Conservation (phyloP, 2,329 filamentous ascomycete species). For the Pseudocercospora fuligena region DNA sequence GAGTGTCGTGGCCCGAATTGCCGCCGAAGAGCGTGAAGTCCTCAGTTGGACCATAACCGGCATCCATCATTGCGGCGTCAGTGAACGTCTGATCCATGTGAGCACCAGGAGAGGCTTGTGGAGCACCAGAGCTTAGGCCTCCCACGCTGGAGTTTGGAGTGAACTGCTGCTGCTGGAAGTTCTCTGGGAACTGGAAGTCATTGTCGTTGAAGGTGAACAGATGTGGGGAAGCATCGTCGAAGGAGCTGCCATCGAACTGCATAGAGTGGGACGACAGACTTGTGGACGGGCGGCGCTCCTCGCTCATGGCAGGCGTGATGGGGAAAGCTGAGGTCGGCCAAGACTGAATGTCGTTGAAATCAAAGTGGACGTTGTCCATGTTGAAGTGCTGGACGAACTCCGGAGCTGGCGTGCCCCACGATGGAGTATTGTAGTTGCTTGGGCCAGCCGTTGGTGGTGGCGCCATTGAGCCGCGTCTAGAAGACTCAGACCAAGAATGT, state of each 20-base stretch:
- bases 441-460: constrained; percentile 39
- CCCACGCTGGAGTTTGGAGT: constrained; percentile 34
- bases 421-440: constrained; percentile 38
- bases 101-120: constrained; percentile 71
- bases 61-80: constrained; percentile 65
- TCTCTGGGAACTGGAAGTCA: constrained; percentile 58
- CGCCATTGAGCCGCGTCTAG: constrained; percentile 39
- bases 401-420: constrained; percentile 36
- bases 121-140: constrained; percentile 31
- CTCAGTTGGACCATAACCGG: constrained; percentile 35
- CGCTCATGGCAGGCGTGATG: constrained; percentile 42
- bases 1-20: constrained; percentile 22
- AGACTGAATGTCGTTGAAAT: constrained; percentile 40
- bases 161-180: constrained; percentile 41
- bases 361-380: constrained; percentile 38
- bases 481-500: constrained; percentile 40
- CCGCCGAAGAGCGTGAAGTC: constrained; percentile 68
- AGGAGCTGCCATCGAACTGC: constrained; percentile 45
- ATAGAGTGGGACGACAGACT: constrained; percentile 46
- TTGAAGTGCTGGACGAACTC: constrained; percentile 44
- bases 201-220: constrained; percentile 65
- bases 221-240: constrained; percentile 48
- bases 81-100: constrained; percentile 66
- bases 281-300: constrained; percentile 38
- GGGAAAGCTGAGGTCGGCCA: constrained; percentile 32